These are phyloP conservation scores for Acer saccharum DNA, from an alignment of 345 rosid genomes.

Conservation along the genomic window DNA sequence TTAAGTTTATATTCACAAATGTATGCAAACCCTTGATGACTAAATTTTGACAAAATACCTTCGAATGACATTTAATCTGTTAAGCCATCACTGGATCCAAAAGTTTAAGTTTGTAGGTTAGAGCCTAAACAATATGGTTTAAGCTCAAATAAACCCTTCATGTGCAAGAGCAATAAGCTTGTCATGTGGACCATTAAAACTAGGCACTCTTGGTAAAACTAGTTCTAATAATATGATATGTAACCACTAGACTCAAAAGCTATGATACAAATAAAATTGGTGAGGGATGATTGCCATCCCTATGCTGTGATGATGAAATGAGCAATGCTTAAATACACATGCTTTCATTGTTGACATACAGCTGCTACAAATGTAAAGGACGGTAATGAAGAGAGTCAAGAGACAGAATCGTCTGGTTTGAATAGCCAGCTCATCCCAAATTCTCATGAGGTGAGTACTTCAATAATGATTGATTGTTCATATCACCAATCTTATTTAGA, in stretches of 20 bases:
- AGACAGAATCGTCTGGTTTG: slow-evolving; percentile 38
- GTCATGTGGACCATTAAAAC: background rate
- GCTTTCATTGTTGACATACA: slow-evolving; percentile 19
- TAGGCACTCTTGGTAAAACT: background rate
- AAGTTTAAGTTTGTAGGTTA: background rate
- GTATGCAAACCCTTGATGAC: background rate
- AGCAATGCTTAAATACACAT: background rate
- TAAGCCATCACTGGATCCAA: background rate
- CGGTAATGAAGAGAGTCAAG: slow-evolving; percentile 39
- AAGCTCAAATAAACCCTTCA: background rate
- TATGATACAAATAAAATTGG: background rate
- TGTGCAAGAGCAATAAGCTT: background rate
- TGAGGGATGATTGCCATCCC: background rate
- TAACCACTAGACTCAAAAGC: background rate
- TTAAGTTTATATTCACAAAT: background rate
- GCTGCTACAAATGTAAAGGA: slow-evolving; percentile 32
- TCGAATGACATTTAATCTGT: background rate
- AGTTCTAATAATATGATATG: background rate
- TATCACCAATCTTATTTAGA: background rate
- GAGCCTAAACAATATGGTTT: background rate
- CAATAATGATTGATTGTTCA: background rate
- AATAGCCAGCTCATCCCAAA: slow-evolving; percentile 56
- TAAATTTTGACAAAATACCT: background rate
- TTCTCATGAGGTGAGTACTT: slow-evolving; percentile 53
- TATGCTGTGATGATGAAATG: slow-evolving; percentile 2